Base-by-base conservation (phyloP, 1,284 basidiomycete genomes). In the Testicularia cyperi region DNA sequence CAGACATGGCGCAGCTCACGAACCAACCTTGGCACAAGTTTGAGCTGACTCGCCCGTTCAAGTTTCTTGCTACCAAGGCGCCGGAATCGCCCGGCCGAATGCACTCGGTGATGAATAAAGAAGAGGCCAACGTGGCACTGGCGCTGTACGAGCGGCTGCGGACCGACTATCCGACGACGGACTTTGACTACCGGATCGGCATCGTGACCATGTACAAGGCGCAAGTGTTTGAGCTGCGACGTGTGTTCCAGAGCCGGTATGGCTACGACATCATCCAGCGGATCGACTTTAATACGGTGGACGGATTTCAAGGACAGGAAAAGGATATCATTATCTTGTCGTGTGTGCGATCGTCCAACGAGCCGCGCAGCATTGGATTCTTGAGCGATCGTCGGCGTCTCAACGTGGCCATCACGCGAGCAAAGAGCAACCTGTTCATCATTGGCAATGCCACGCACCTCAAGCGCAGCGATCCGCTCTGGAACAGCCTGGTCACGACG, bases 321-420 rank as follows among this genome's bases (percentile, higher is more conserved):
- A 98, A 98, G 82, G 95, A 99, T 77, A 97, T 98, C 72, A 97
- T 99, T 78, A 97, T 99, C 68, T 83, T 99, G 38, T 91, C 88
- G 75, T 98, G 95, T 78, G 95, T 99, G 13, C 82, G 95, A 74
- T 95, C 90, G 78, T 91, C 68, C 30, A 7, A 32, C 3, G 41
- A 52, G 19, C 31, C 48, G 4, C 40, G 46, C 5, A 46, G 49
- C 38, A 85, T 98, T 52, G 95, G 94, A 62, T 97, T 97, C 81
- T 38, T 76, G 38, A 48, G 53, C 42, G 73, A 75, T 27, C 51
- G 55, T 13, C 51, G 73, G 20, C 72, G 74, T 37, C 52, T 74
- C 32, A 98, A 99, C 78, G 95, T 99, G 16, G 94, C 95, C 15
- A 80, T 99, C 28, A 99, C 95, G 14, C 87, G 95, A 73, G 90